Conservation (phyloP, 148 eudicot species). For the Vaccinium myrtillus region DNA sequence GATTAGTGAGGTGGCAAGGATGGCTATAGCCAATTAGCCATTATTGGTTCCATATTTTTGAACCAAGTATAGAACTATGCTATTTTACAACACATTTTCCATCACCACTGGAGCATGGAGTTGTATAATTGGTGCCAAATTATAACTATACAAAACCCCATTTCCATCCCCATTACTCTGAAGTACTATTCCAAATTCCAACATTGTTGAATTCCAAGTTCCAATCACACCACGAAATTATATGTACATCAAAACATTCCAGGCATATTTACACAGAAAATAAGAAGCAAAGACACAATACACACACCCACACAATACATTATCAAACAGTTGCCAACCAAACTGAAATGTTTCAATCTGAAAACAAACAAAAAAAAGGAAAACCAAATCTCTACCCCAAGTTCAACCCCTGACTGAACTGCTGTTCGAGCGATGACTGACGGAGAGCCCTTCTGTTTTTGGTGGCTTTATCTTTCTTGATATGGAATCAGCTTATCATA, state of each 20-base stretch:
- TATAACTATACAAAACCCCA: no score
- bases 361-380: neutral
- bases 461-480: conserved; percentile 40
- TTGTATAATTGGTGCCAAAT: no score
- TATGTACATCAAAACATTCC: neutral
- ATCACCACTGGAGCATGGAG: no score
- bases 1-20: no score
- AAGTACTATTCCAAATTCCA: neutral
- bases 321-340: neutral
- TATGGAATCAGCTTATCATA: conserved; percentile 46
- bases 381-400: conserved; percentile 10
- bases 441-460: conserved; percentile 6
- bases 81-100: no score
- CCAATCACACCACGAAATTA: neutral
- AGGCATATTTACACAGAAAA: neutral
- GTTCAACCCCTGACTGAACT: conserved; percentile 19
- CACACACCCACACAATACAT: neutral
- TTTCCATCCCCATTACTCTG: no score
- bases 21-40: no score
- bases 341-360: neutral
- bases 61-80: no score
- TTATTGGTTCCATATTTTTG: no score
- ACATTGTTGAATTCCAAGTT: neutral
- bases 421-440: conserved; percentile 21
- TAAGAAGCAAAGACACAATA: neutral